Evolutionary conservation across 1,139 yeast genomes (phyloP), one percentile per base, ranked within the genome.

Genomic region (Suhomyces kunorum): DNA sequence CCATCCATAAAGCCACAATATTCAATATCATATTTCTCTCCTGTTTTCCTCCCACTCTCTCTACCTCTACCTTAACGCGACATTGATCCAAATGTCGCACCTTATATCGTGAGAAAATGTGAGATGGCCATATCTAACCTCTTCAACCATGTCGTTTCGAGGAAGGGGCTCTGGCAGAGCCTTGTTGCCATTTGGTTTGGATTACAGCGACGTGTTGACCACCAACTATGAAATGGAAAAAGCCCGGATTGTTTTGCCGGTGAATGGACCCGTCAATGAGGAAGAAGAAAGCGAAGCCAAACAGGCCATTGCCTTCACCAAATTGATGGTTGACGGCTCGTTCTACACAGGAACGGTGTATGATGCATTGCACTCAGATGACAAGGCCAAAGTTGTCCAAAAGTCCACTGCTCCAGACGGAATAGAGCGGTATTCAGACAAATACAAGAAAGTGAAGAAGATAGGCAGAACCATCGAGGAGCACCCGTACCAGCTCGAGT

Each of bases 381-480:
- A 38, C 11, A 39, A 32, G 19, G 11, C 35, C 19, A 17, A 38
- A 39, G 39, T 40, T 16, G 32, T 38, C 17, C 50, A 46, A 34
- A 41, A 56, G 16, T 46, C 51, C 8, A 45, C 53, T 3, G 56
- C 62, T 3, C 58, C 66, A 0, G 76, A 83, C 56, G 88, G 88
- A 0, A 76, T 87, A 29, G 78, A 81, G 53, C 71, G 95, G 53
- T 85, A 84, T 56, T 78, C 89, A 3, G 95, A 87, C 58, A 74
- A 71, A 54, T 87, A 83, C 58, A 72, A 84, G 50, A 84, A 84
- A 56, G 82, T 80, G 47, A 77, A 87, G 42, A 83, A 78, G 54
- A 76, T 83, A n/a, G 92, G 92, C 1, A 74, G 84, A 41, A 81
- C 94, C 3, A 78, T 86, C 13, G 85, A 83, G 49, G 95, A 87